Conservation (phyloP, 2,329 filamentous ascomycete species). For the Talaromyces sp. region DNA sequence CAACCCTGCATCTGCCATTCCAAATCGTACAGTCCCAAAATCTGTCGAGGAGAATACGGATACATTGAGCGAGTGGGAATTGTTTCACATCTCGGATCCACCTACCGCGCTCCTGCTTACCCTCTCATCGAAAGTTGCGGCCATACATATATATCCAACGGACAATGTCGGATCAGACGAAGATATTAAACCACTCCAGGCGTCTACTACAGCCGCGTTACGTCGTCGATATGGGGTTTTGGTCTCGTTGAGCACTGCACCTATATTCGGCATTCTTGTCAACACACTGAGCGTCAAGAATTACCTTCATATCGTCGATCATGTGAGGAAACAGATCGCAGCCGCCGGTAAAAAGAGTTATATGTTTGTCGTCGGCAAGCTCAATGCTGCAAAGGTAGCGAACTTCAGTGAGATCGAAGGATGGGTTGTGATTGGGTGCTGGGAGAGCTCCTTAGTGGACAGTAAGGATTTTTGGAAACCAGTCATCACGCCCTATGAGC, state of each 20-base stretch:
- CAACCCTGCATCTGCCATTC: constrained; percentile 75
- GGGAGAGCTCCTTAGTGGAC: constrained; percentile 92
- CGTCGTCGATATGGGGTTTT: constrained; percentile 86
- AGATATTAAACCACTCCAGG: constrained; percentile 44
- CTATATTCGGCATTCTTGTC: constrained; percentile 89
- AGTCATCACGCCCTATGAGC: constrained; percentile 92
- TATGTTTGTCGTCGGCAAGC: constrained; percentile 91
- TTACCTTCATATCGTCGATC: constrained; percentile 76
- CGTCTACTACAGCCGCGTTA: constrained; percentile 59
- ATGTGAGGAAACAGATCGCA: constrained; percentile 70
- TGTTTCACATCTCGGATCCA: constrained; percentile 84
- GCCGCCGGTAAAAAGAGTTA: constrained; percentile 90
- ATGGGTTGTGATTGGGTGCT: constrained; percentile 97
- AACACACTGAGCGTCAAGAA: constrained; percentile 92
- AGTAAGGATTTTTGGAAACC: constrained; percentile 85
- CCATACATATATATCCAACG: constrained; percentile 74
- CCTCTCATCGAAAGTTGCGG: constrained; percentile 75
- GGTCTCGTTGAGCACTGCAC: constrained; percentile 73
- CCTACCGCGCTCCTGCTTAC: constrained; percentile 81
- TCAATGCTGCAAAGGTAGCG: constrained; percentile 92
- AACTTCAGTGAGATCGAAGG: constrained; percentile 95
- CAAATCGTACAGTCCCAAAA: constrained; percentile 71
- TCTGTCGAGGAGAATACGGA: constrained; percentile 47
- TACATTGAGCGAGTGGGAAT: constrained; percentile 63
- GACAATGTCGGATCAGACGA: constrained; percentile 29